Conservation (phyloP, 2,329 filamentous ascomycete genomes). For the Hypoxylon sp. region DNA sequence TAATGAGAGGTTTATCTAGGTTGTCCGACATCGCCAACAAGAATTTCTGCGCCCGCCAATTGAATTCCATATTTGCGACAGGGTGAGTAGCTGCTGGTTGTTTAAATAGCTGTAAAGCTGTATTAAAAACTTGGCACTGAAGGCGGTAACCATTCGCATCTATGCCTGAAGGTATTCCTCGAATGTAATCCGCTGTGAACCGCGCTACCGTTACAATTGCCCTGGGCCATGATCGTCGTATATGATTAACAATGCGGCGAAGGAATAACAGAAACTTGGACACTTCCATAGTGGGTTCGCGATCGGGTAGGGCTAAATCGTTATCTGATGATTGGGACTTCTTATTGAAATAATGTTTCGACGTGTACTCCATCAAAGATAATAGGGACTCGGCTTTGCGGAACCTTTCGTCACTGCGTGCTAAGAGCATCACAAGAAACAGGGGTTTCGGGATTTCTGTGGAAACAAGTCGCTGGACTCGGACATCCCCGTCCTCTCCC, state of each 20-base stretch:
- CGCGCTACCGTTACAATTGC: slow-evolving; percentile 53
- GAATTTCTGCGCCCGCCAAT: slow-evolving; percentile 71
- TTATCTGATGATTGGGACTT: not conserved
- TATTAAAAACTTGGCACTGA: slow-evolving; percentile 60
- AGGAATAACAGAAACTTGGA: slow-evolving; percentile 48
- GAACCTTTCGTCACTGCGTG: slow-evolving; percentile 56
- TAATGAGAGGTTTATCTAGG: slow-evolving; percentile 65
- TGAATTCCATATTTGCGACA: slow-evolving; percentile 60
- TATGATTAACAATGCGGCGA: slow-evolving; percentile 49
- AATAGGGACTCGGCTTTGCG: slow-evolving; percentile 52
- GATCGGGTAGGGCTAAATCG: not conserved
- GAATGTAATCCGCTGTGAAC: slow-evolving; percentile 53
- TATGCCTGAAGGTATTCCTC: slow-evolving; percentile 42
- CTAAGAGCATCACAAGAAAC: slow-evolving; percentile 58
- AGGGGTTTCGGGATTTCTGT: slow-evolving; percentile 56
- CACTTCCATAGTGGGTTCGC: slow-evolving; percentile 33
- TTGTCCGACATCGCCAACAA: slow-evolving; percentile 67
- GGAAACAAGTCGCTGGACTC: slow-evolving; percentile 57
- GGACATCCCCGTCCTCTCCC: slow-evolving; percentile 55
- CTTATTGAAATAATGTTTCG: slow-evolving; percentile 39
- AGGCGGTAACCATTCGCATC: slow-evolving; percentile 47
- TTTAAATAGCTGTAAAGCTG: slow-evolving; percentile 57
- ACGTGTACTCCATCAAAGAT: slow-evolving; percentile 55
- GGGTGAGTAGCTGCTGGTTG: slow-evolving; percentile 55
- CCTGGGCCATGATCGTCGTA: slow-evolving; percentile 50